phyloP scores from a whole-genome alignment of 2,329 filamentous ascomycete species.

The Cladobotryum mycophilum region DNA sequence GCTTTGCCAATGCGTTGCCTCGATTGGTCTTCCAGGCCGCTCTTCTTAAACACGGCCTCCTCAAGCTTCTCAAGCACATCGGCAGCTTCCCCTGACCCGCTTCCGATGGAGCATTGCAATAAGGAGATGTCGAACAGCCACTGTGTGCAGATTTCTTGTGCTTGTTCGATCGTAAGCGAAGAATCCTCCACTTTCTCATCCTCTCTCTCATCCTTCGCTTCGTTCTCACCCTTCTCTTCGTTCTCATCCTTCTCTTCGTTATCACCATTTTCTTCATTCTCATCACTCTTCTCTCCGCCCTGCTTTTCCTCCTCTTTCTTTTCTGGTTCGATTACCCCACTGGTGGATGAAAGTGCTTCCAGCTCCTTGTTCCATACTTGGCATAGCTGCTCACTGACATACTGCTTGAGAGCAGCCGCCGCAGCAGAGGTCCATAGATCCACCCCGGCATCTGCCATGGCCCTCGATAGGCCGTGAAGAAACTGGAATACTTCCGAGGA shows the following conservation, averaged over 20 bases:
- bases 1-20: constrained; percentile 53
- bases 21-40: constrained; percentile 43
- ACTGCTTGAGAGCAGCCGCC: constrained; percentile 55
- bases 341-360: constrained; percentile 14
- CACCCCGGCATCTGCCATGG: constrained; percentile 64
- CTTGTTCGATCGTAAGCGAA: constrained; percentile 19
- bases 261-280: constrained; percentile 5
- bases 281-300: constrained; percentile 7
- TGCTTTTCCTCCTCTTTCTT: constrained; percentile 11
- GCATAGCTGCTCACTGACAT: constrained; percentile 46
- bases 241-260: constrained; percentile 11
- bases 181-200: constrained; percentile 2
- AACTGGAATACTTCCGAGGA: constrained; percentile 69
- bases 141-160: constrained; percentile 47
- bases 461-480: constrained; percentile 54
- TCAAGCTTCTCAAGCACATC: constrained; percentile 39
- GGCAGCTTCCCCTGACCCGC: constrained; percentile 16
- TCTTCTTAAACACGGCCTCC: constrained; percentile 37
- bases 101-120: constrained; percentile 40
- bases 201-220: not conserved
- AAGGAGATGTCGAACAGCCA: constrained; percentile 56
- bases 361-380: constrained; percentile 42
- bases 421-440: constrained; percentile 78
- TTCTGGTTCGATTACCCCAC: constrained; percentile 12
- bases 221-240: constrained; percentile 11